These are phyloP conservation scores for Penicillium sp. DNA, from an alignment of 2,329 filamentous ascomycete genomes.

Conservation along the genomic window DNA sequence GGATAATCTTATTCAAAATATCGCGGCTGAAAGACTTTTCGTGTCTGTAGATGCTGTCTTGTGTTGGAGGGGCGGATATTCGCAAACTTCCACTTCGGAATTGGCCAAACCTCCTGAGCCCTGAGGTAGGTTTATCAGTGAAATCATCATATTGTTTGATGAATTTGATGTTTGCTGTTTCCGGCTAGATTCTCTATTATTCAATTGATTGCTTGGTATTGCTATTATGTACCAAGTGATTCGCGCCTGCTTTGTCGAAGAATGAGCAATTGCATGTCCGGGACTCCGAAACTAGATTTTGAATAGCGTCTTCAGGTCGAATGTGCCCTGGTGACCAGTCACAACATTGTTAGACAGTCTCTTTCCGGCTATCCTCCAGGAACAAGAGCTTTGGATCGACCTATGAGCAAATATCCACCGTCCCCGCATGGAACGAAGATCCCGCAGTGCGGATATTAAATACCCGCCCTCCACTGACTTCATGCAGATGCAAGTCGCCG, in stretches of 20 bases:
- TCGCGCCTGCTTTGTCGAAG: no score
- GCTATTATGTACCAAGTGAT: no score
- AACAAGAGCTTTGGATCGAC: not conserved
- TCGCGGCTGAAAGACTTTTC: no score
- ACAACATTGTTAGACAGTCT: not conserved
- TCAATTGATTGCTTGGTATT: no score
- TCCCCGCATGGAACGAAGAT: not conserved
- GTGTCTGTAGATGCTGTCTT: no score
- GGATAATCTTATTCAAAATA: not conserved
- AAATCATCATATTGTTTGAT: no score
- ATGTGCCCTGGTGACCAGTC: not conserved
- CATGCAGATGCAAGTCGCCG: not conserved
- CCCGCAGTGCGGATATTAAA: not conserved
- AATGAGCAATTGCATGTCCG: no score
- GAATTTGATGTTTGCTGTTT: no score
- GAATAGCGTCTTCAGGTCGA: no score
- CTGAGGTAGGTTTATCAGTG: no score
- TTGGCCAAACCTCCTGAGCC: not conserved
- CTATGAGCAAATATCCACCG: not conserved
- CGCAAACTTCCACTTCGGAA: not conserved
- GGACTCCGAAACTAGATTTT: no score
- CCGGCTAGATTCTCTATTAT: no score
- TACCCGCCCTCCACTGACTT: not conserved
- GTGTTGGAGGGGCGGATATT: not conserved
- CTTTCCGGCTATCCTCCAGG: not conserved